phyloP scores from a whole-genome alignment of 1,284 basidiomycete genomes.

The Afroboletus lepidellus region DNA sequence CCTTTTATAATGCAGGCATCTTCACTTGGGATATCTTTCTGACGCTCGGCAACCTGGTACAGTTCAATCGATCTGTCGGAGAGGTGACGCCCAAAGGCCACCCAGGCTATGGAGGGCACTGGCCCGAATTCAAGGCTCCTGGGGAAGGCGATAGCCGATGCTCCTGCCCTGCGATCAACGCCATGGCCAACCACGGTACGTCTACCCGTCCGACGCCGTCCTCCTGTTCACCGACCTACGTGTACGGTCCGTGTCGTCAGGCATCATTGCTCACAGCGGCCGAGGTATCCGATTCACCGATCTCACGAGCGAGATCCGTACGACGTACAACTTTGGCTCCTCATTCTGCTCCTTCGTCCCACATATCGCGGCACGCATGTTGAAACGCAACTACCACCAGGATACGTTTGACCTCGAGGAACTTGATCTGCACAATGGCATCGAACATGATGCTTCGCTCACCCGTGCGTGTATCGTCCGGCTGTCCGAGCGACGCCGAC shows the following conservation, averaged over 20 bases:
- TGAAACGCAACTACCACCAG: slow-evolving; percentile 52
- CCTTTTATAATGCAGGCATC: slow-evolving; percentile 36
- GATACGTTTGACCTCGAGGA: slow-evolving; percentile 66
- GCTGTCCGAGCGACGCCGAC: not conserved
- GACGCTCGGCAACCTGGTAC: slow-evolving; percentile 53
- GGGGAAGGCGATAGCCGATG: slow-evolving; percentile 62
- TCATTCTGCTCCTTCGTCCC: slow-evolving; percentile 66
- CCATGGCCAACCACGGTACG: slow-evolving; percentile 73
- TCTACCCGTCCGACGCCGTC: slow-evolving; percentile 1
- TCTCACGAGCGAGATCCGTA: slow-evolving; percentile 44
- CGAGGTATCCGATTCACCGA: slow-evolving; percentile 65
- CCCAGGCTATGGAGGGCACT: slow-evolving; percentile 61
- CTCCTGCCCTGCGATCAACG: slow-evolving; percentile 70
- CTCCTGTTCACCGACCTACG: not conserved
- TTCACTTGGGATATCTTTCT: slow-evolving; percentile 54
- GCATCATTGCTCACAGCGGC: slow-evolving; percentile 66
- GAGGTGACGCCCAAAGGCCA: slow-evolving; percentile 55
- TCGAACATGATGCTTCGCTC: slow-evolving; percentile 76
- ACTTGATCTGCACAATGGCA: slow-evolving; percentile 69
- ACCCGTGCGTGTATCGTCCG: slow-evolving; percentile 46
- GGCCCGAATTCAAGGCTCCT: slow-evolving; percentile 65
- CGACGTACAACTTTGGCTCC: slow-evolving; percentile 67
- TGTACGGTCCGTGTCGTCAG: slow-evolving; percentile 35
- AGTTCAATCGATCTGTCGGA: slow-evolving; percentile 47
- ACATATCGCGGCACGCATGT: slow-evolving; percentile 54